Evolutionary conservation across 768 basidiomycete genomes (phyloP).

Genomic region (Cyclocybe aegerita): DNA sequence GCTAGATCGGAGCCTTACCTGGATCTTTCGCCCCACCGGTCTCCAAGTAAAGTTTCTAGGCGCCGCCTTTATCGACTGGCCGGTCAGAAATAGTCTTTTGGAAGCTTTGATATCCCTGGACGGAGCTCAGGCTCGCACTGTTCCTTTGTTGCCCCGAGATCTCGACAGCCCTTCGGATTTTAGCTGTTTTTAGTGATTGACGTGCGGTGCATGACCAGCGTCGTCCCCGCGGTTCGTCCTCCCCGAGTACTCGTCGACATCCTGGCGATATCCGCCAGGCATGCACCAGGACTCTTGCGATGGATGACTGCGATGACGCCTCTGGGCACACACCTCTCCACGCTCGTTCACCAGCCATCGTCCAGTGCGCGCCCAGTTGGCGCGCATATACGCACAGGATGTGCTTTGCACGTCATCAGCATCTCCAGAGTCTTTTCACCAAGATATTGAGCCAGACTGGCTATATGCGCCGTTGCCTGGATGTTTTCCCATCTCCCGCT

Average conservation of each 20-base stretch:
- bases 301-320: slow-evolving; percentile 77
- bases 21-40: too few relatives aligned
- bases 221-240: slow-evolving; percentile 14
- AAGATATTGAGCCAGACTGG: too few relatives aligned
- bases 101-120: background rate
- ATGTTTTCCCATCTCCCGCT: too few relatives aligned
- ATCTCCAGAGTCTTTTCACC: too few relatives aligned
- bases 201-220: slow-evolving; percentile 6
- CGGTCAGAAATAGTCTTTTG: background rate
- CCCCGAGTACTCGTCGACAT: slow-evolving; percentile 13
- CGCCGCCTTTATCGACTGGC: background rate
- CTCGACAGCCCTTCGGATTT: background rate
- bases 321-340: slow-evolving; percentile 17
- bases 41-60: too few relatives aligned
- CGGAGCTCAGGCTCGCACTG: background rate
- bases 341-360: background rate
- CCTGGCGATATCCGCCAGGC: slow-evolving; percentile 1
- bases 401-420: background rate
- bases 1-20: too few relatives aligned
- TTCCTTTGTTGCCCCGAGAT: background rate
- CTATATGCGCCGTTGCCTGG: background rate
- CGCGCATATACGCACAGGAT: too few relatives aligned
- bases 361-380: too few relatives aligned
- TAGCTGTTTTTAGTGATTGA: background rate
- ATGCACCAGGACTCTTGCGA: slow-evolving; percentile 57